phyloP scores from a whole-genome alignment of 2,329 filamentous ascomycete species.

The Paracorniculantispora psalliotae region DNA sequence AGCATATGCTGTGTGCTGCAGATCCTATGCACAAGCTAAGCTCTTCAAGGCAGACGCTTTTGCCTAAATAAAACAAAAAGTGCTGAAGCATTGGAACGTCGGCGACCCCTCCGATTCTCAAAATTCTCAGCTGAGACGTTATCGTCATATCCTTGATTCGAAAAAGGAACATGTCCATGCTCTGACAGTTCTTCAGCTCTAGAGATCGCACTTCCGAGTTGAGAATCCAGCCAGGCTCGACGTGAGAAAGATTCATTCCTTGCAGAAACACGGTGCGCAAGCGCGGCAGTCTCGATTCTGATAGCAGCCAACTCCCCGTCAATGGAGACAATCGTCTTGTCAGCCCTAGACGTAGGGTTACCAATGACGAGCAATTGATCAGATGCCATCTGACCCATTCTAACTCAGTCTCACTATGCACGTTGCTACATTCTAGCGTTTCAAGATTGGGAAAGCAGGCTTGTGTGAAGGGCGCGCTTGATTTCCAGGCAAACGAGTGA shows the following conservation, averaged over 20 bases:
- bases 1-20: background rate
- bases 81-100: background rate
- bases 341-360: background rate
- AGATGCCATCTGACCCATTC: background rate
- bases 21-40: background rate
- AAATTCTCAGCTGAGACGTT: background rate
- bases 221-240: background rate
- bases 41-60: background rate
- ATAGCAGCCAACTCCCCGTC: background rate
- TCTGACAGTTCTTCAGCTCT: background rate
- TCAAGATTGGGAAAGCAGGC: background rate
- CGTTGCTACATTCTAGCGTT: background rate
- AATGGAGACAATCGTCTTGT: background rate
- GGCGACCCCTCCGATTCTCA: background rate
- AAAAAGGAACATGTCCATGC: background rate
- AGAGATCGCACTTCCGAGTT: background rate
- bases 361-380: background rate
- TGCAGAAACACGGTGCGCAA: background rate
- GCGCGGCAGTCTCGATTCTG: background rate
- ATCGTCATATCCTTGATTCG: background rate
- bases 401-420: background rate
- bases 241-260: background rate
- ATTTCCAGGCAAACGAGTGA: background rate
- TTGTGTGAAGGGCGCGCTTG: background rate
- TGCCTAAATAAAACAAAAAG: background rate